Evolutionary conservation across 176 grass and related monocot species (phyloP).

Genomic region (Tillandsia fasciculata): DNA sequence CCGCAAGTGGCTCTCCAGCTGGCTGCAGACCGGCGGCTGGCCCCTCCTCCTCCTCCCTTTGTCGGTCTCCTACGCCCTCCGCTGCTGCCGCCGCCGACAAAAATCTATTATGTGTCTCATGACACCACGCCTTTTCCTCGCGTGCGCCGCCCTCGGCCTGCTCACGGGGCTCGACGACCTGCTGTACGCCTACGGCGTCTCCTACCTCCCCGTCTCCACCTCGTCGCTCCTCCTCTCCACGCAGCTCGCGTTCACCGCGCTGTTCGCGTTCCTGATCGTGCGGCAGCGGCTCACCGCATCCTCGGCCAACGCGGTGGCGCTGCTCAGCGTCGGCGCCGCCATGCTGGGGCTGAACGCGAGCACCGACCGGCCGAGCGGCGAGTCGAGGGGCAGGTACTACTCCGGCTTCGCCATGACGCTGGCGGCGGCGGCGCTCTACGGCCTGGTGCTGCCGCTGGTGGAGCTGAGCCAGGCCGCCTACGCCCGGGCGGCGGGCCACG

Average conservation of each 20-base stretch:
- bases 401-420: slow-evolving; percentile 63
- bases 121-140: slow-evolving; percentile 37
- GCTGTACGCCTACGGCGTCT: slow-evolving; percentile 56
- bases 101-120: slow-evolving; percentile 21
- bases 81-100: slow-evolving; percentile 4
- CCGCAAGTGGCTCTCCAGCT: slow-evolving; percentile 60
- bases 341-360: slow-evolving; percentile 50
- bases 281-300: slow-evolving; percentile 53
- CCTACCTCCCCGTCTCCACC: slow-evolving; percentile 72
- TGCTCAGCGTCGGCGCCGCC: slow-evolving; percentile 50
- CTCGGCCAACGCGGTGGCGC: slow-evolving; percentile 66
- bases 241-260: slow-evolving; percentile 74
- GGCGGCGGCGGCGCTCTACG: slow-evolving; percentile 47
- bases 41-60: slow-evolving; percentile 57
- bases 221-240: slow-evolving; percentile 68
- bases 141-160: slow-evolving; percentile 36
- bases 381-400: slow-evolving; percentile 38
- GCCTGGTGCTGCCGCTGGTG: slow-evolving; percentile 43
- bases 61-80: slow-evolving; percentile 26
- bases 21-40: slow-evolving; percentile 52
- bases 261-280: slow-evolving; percentile 61
- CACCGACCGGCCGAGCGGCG: slow-evolving; percentile 42
- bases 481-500: slow-evolving; percentile 14
- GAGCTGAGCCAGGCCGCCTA: slow-evolving; percentile 62
- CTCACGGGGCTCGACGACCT: slow-evolving; percentile 53